Base-by-base conservation (phyloP, 2,329 filamentous ascomycete genomes). In the Cordyceps javanica region DNA sequence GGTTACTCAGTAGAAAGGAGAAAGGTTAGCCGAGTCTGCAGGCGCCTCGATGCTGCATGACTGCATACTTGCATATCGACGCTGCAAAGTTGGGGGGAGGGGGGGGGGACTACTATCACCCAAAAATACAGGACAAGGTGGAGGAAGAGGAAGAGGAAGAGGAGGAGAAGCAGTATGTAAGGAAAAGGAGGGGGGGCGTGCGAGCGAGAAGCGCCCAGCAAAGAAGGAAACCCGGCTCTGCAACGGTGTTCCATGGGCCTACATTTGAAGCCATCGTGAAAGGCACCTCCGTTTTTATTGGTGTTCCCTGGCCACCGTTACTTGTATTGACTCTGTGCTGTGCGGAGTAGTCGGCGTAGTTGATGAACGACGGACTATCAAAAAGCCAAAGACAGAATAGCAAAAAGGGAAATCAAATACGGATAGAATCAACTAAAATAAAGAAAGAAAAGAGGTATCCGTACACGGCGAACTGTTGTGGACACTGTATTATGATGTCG, bases 121-220 rank as follows among this genome's bases (percentile, higher is more conserved):
- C 13, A 14, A 3, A 21, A 41, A 13, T 26, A 51, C 41, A 16
- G 25, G 21, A 32, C 25, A 30, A 21, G 16, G 25, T 25, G 5
- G 16, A 32, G 21, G 21, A 26, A 3, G 25, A 13, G 36, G n/a
- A 19, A n/a, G n/a, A n/a, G n/a, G n/a, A n/a, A n/a, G n/a, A n/a
- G n/a, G n/a, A n/a, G n/a, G n/a, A n/a, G n/a, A n/a, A n/a, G n/a
- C n/a, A n/a, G n/a, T n/a, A n/a, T n/a, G n/a, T n/a, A n/a, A n/a
- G n/a, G n/a, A n/a, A n/a, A n/a, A n/a, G n/a, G n/a, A n/a, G n/a
- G n/a, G n/a, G n/a, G 39, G 52, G 41, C 16, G 41, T 46, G 52
- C 9, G 26, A 19, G 52, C 52, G 52, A 55, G 52, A 55, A 38
- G 52, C 52, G 52, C 14, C n/a, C 23, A 41, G 13, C 16, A 32